Evolutionary conservation across 495 filamentous ascomycete genomes (phyloP).

Genomic region (Massariosphaeria phaeospora): DNA sequence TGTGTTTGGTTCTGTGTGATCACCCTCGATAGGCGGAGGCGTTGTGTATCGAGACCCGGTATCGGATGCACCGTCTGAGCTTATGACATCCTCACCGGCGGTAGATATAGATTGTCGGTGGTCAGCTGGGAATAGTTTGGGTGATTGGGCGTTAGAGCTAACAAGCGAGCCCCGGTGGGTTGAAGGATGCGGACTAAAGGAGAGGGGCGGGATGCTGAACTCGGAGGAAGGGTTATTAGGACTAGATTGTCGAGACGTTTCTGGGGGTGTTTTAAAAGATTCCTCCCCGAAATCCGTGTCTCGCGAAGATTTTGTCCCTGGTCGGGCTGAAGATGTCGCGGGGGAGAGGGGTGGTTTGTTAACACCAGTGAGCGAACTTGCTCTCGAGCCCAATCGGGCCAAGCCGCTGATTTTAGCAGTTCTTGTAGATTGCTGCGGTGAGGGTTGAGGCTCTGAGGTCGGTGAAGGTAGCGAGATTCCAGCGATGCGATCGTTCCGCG

Average conservation of each 20-base stretch:
- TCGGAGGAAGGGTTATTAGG: slow-evolving; percentile 46
- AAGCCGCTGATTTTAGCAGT: slow-evolving; percentile 30
- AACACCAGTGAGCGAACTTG: slow-evolving; percentile 21
- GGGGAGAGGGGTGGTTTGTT: slow-evolving; percentile 28
- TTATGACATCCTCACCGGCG: slow-evolving; percentile 11
- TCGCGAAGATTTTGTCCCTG: slow-evolving; percentile 31
- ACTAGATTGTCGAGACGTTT: slow-evolving; percentile 32
- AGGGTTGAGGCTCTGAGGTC: slow-evolving; percentile 8
- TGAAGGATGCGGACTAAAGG: slow-evolving; percentile 36
- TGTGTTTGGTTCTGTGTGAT: slow-evolving; percentile 7
- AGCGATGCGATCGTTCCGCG: slow-evolving; percentile 16
- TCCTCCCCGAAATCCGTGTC: slow-evolving; percentile 35
- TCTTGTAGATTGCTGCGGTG: slow-evolving; percentile 16
- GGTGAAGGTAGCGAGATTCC: slow-evolving; percentile 16
- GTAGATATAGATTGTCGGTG: slow-evolving; percentile 28
- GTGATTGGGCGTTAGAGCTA: slow-evolving; percentile 38
- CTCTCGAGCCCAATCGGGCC: slow-evolving; percentile 35
- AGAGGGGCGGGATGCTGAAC: slow-evolving; percentile 51
- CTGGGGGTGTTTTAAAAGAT: slow-evolving; percentile 36
- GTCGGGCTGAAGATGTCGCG: slow-evolving; percentile 22
- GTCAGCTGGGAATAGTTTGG: slow-evolving; percentile 19
- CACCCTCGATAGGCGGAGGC: slow-evolving; percentile 20
- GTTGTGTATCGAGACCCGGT: slow-evolving; percentile 23
- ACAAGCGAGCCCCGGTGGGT: slow-evolving; percentile 32
- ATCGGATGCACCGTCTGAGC: slow-evolving; percentile 25